phyloP scores from a whole-genome alignment of 352 stramenopile species.

The Globisporangium barbulae region DNA sequence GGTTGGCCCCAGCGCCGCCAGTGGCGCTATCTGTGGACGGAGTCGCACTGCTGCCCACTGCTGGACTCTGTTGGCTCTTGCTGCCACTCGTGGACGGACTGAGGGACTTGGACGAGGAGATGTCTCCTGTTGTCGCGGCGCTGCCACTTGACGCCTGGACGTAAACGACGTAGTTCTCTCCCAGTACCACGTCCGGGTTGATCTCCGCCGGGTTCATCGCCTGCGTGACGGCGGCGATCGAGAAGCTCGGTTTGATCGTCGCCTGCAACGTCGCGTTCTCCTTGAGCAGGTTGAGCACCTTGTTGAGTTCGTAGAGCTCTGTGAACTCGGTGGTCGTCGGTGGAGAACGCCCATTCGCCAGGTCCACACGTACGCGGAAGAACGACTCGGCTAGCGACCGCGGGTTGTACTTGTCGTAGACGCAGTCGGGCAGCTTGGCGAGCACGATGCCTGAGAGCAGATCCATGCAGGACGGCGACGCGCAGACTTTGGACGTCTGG shows the following conservation, averaged over 20 bases:
- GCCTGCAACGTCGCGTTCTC: conserved; percentile 26
- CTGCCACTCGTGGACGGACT: background rate
- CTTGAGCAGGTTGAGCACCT: conserved; percentile 28
- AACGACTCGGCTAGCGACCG: conserved; percentile 25
- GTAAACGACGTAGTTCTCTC: conserved; percentile 18
- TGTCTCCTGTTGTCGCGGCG: conserved; percentile 2
- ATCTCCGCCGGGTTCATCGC: conserved; percentile 19
- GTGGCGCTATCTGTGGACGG: background rate
- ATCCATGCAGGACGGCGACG: conserved; percentile 24
- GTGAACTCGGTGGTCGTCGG: conserved; percentile 22
- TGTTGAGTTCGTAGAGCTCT: conserved; percentile 28
- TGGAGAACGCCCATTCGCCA: conserved; percentile 13
- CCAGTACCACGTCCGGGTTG: conserved; percentile 25
- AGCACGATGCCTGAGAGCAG: conserved; percentile 26
- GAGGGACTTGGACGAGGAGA: background rate
- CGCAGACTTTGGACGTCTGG: conserved; percentile 19
- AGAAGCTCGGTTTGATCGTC: conserved; percentile 17
- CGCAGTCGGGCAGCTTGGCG: conserved; percentile 28
- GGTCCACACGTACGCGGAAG: conserved; percentile 25
- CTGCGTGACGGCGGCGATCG: conserved; percentile 1
- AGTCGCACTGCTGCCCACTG: background rate
- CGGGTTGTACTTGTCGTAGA: conserved; percentile 21
- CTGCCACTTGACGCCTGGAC: conserved; percentile 10
- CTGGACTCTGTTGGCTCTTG: background rate
- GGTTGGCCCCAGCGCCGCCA: background rate